Evolutionary conservation across 2,329 filamentous ascomycete genomes (phyloP).

Genomic region (Drechslerella coelobrocha): DNA sequence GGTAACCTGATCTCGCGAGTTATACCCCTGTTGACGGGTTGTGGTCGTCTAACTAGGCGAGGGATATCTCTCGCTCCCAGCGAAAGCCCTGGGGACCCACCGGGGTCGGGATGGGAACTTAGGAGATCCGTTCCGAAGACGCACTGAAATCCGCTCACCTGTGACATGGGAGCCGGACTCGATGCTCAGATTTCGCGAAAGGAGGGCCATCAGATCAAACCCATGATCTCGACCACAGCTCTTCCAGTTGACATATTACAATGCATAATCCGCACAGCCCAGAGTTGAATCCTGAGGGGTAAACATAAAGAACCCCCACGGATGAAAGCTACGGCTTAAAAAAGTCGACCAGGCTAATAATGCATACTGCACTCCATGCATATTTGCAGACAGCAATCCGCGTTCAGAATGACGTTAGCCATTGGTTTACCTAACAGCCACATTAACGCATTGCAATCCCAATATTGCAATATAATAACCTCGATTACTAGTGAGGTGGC

Average conservation of each 20-base stretch:
- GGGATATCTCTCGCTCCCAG: slow-evolving; percentile 9
- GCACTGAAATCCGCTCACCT: slow-evolving; percentile 37
- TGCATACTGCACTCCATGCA: no score
- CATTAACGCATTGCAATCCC: no score
- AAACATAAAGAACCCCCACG: background rate
- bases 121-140: slow-evolving; percentile 48
- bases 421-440: slow-evolving; percentile 17
- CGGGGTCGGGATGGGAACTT: slow-evolving; percentile 43
- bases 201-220: slow-evolving; percentile 8
- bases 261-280: no score
- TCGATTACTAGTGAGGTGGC: no score
- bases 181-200: slow-evolving; percentile 13
- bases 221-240: no score
- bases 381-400: slow-evolving; percentile 6
- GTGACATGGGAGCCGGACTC: slow-evolving; percentile 26
- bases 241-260: background rate
- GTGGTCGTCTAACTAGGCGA: slow-evolving; percentile 20
- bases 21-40: slow-evolving; percentile 32
- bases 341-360: background rate
- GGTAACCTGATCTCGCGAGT: slow-evolving; percentile 23
- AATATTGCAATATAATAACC: no score
- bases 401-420: slow-evolving; percentile 3
- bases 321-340: background rate
- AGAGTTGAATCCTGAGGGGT: no score
- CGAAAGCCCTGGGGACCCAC: slow-evolving; percentile 26